Evolutionary conservation across 768 basidiomycete species (phyloP), one percentile per base, ranked within the genome.

Genomic region (Podaxis sp.): DNA sequence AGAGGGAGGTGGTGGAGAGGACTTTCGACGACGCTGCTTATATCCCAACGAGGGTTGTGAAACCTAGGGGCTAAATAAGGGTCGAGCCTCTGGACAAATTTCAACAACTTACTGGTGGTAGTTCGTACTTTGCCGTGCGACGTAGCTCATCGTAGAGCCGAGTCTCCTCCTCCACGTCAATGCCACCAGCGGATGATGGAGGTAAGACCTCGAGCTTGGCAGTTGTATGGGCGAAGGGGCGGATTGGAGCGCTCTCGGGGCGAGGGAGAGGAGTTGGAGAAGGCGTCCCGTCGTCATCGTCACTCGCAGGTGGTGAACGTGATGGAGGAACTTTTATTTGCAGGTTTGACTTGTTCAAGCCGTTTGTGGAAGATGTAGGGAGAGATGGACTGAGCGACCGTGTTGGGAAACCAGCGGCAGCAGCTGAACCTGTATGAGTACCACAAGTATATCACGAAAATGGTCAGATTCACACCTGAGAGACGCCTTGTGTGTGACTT

Each of bases 101-200:
- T 22, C 28, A 39, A 46, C 13, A 24, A 36, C 40, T 57, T 17
- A 59, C 57, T n/a, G 46, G 64, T 24, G 52, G 39, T 12, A 42
- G 36, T n/a, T 46, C 12, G 62, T 64, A 67, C 73, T 65, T 62
- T 13, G 61, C 44, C 2, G 84, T 85, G 36, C 81, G 79, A 52
- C 80, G 80, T 17, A 89, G 75, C n/a, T 87, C 81, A 59, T 89
- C 88, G 66, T 89, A 90, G 5, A 90, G 76, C 51, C 78, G 75
- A 1, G 86, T 79, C 69, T 92, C 89, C 66, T 87, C 88, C 69
- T 88, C 87, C 24, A 91, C 72, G 68, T 90, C 84, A 61, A 91
- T 90, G 49, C 71, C 73, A 61, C 65, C 65, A 30, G 64, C 63
- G 4, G 67, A 61, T 2, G 52, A 58, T 2, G 68, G 63, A 2